These are phyloP conservation scores for Somion occarium DNA, from an alignment of 1,284 basidiomycete genomes.

Conservation along the genomic window DNA sequence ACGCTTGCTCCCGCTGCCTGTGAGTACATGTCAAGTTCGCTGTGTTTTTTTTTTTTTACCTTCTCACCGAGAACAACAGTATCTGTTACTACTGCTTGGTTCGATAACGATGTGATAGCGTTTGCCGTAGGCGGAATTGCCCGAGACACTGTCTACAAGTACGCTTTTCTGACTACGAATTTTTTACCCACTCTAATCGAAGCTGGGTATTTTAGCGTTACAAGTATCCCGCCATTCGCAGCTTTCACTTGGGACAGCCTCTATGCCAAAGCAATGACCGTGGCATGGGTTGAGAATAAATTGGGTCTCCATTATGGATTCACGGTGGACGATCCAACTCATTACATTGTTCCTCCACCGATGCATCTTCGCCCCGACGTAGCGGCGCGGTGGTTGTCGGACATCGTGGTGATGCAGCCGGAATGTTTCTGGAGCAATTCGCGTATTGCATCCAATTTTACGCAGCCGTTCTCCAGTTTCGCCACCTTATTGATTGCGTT, in stretches of 20 bases:
- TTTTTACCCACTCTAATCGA: neutral
- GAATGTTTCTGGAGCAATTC: neutral
- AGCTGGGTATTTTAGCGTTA: no score
- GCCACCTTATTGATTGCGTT: no score
- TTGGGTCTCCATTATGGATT: neutral
- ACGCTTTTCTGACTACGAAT: neutral
- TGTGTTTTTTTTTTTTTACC: neutral
- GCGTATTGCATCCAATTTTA: no score
- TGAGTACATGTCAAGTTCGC: slow-evolving; percentile 3
- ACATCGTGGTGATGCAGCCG: slow-evolving; percentile 5
- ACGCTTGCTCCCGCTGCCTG: slow-evolving; percentile 7
- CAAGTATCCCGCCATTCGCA: no score
- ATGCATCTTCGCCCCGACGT: neutral
- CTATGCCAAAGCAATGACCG: neutral
- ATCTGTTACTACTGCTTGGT: slow-evolving; percentile 4
- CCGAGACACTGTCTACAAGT: slow-evolving; percentile 3
- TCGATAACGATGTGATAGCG: slow-evolving; percentile 2
- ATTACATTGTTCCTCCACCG: slow-evolving; percentile 5
- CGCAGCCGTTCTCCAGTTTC: no score
- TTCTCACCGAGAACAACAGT: no score
- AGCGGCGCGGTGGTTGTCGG: slow-evolving; percentile 3
- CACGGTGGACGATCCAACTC: neutral
- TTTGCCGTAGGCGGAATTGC: slow-evolving; percentile 1
- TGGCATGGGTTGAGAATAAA: slow-evolving; percentile 5
- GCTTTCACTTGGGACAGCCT: neutral